Evolutionary conservation across 345 rosid genomes (phyloP), one percentile per base, ranked within the genome.

Genomic region (Gossypium sturtianum): DNA sequence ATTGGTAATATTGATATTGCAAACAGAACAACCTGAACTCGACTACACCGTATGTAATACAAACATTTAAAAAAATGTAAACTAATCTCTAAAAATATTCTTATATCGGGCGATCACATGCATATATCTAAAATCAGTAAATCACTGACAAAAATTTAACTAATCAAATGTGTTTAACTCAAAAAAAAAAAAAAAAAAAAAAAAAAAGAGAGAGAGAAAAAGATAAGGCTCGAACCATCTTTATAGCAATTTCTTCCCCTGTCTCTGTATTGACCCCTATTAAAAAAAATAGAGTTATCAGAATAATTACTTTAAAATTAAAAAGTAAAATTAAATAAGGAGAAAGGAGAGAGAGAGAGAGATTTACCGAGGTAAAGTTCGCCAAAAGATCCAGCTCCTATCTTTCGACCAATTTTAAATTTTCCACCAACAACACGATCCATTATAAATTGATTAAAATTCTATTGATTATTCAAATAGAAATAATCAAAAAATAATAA

Each of bases 371-470:
- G 87, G 72, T 71, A 89, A 47, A 88, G 78, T 79, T 87, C 93
- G 27, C 93, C 93, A 29, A 89, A 89, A 38, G 90, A 87, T 73
- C 90, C 90, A 62, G 88, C 86, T 13, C 90, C 93, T 70, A 89
- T 87, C 86, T 87, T 89, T 54, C 90, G 82, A 60, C 88, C 90
- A 68, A 89, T 76, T 66, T 88, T 87, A 82, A 83, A 89, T 77
- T 87, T 89, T 7, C 81, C 89, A 19, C 90, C 93, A 7, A 87
- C 82, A 51, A 88, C 80, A 78, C 81, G 79, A 70, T 89, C 93
- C 93, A 84, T 89, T 77, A 57, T 69, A 47, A 65, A 27, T 27
- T 4, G 41, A 57, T 57, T 57, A 22, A 57, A 1, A n/a, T 25
- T 17, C 43, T 29, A 57, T 47, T 8, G 72, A 54, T 66, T 56